Evolutionary conservation across 148 eudicot species (phyloP), one percentile per base, ranked within the genome.

Genomic region (Silene latifolia): DNA sequence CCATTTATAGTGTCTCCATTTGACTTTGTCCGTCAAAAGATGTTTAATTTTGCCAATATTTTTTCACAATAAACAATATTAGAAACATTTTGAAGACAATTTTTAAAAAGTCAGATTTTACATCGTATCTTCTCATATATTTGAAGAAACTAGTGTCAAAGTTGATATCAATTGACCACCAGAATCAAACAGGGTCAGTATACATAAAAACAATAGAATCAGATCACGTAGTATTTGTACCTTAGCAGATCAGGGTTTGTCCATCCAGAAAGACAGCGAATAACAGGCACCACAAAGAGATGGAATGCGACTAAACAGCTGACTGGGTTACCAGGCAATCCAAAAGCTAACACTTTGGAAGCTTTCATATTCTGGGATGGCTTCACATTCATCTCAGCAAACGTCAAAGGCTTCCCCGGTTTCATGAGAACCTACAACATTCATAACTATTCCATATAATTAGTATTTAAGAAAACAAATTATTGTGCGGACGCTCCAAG

Each of bases 271-370:
- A 94, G 90, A 77, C 54, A 60, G 47, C 90, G 91, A 76, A 94
- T 85, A 63, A 91, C 69, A 64, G 97, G 98, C 75, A 88, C 84
- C 85, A 94, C 95, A 91, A 94, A 94, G 76, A 94, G 86, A 77
- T 94, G 87, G 85, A 94, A 94, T 82, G 93, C 84, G 69, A 91
- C 93, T 74, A 91, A 82, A 86, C 98, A 88, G 90, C 98, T 85
- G 63, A 94, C 97, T 63, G 98, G 98, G 78, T 94, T 94, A 80
- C 98, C 97, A 73, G 98, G 98, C 79, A 94, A 86, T 66, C 98
- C 98, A 78, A 94, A 94, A 72, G 97, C 95, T 74, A 94, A 82
- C 72, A 94, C 81, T 76, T 87, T 90, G 62, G 83, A 81, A 47
- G 42, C 73, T 39, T 46, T 68, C 73, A 7, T 48, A 17, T 59